Base-by-base conservation (phyloP, 2,329 filamentous ascomycete genomes). In the Fusarium goolgardi region DNA sequence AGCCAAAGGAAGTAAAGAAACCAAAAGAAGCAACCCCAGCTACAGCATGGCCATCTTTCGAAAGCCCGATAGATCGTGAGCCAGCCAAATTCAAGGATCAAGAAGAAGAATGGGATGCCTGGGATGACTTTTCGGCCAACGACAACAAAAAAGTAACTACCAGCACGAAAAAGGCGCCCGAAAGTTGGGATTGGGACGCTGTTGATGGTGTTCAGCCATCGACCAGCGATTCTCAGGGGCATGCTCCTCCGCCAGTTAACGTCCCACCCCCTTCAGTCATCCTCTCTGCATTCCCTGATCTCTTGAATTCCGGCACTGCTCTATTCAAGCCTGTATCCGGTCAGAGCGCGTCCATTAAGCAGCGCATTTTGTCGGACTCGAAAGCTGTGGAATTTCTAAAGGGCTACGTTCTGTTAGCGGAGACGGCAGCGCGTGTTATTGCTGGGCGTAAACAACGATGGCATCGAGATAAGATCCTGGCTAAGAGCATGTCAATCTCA, bases 401-500 rank as follows among this genome's bases (percentile, higher is more conserved):
- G 50, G 86, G 84, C 27, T 92, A 91, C 67, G 78, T 94, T 5
- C 81, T 82, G 59, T 79, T 93, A 7, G 86, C 86, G 1, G 84
- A 84, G 4, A 91, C 93, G 13, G 89, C 91, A 25, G 92, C 88
- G n/a, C 91, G 90, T 44, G 86, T 97, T 50, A 89, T 97, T 59
- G 91, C 92, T 2, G 95, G 94, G 13, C 90, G 95, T 59, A 94
- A 92, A 73, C 82, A 91, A 52, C 90, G 95, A 58, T 98, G 95
- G 95, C 95, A 97, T 76, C 88, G 95, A 55, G 95, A 98, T 78
- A 90, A 88, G 65, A 89, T 93, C 65, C 83, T 98, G 15, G 88
- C 92, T 2, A 93, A 97, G 78, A 90, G 90, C 74, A 97, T 97
- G 92, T 89, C 91, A 58, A 97, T 98, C 64, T 92, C 93, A 1